Conservation (phyloP, 2,329 filamentous ascomycete genomes). For the Ophiostoma novo-ulmi region DNA sequence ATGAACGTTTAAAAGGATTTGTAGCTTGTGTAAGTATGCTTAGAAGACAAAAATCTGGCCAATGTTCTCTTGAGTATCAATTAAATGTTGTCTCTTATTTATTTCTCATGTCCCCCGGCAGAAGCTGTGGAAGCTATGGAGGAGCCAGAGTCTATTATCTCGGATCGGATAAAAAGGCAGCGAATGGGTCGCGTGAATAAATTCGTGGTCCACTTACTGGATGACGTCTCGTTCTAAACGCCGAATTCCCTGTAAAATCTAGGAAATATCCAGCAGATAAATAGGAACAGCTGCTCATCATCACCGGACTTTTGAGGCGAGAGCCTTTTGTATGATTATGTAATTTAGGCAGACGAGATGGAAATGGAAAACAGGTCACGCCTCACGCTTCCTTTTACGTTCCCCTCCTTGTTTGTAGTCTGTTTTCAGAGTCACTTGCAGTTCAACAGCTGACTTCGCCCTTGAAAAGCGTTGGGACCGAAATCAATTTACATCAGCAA, state of each 20-base stretch:
- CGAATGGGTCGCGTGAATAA: not conserved
- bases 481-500: constrained; percentile 12
- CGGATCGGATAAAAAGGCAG: constrained; percentile 5
- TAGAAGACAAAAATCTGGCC: too few species aligned
- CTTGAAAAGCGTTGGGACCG: constrained; percentile 22
- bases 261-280: not conserved
- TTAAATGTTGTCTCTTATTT: not conserved
- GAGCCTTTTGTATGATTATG: not conserved
- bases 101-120: not conserved
- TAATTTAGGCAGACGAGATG: not conserved
- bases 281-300: not conserved
- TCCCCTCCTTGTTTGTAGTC: not conserved
- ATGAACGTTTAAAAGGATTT: not conserved
- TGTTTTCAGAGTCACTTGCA: constrained; percentile 3
- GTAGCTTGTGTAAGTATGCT: not conserved
- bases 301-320: not conserved
- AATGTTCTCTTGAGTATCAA: not conserved
- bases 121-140: not conserved
- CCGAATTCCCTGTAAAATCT: not conserved
- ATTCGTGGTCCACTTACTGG: not conserved
- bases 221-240: not conserved
- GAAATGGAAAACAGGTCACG: not conserved
- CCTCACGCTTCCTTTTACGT: not conserved
- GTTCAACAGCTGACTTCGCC: constrained; percentile 17
- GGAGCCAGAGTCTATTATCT: not conserved